Evolutionary conservation across 2,329 filamentous ascomycete genomes (phyloP).

Genomic region (Aspergillus neotritici): DNA sequence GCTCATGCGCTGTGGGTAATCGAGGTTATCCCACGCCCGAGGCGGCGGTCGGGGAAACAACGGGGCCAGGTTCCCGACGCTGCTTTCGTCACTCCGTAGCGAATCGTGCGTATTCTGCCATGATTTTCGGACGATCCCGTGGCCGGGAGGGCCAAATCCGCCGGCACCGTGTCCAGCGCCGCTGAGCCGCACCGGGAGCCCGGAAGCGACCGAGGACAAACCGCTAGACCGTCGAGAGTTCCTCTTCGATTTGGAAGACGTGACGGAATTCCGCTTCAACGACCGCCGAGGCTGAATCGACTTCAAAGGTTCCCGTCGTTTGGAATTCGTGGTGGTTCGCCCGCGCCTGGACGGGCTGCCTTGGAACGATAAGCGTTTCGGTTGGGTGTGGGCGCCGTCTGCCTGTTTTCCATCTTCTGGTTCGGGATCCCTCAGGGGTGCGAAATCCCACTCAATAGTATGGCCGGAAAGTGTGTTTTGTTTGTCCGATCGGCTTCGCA

Average conservation of each 20-base stretch:
- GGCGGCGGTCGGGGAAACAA: constrained; percentile 33
- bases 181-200: constrained; percentile 36
- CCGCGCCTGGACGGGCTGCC: constrained; percentile 26
- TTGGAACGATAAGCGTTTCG: constrained; percentile 25
- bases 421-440: constrained; percentile 18
- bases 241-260: constrained; percentile 32
- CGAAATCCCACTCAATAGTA: constrained; percentile 27
- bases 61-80: constrained; percentile 31
- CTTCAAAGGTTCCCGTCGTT: constrained; percentile 31
- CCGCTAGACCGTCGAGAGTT: constrained; percentile 36
- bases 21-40: constrained; percentile 21
- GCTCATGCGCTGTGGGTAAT: constrained; percentile 28
- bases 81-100: constrained; percentile 31
- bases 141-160: constrained; percentile 32
- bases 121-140: constrained; percentile 31
- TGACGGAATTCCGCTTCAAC: constrained; percentile 31
- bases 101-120: constrained; percentile 35
- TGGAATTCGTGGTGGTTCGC: constrained; percentile 25
- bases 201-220: constrained; percentile 32
- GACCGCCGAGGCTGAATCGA: constrained; percentile 31
- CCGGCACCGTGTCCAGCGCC: constrained; percentile 40
- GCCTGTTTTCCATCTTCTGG: constrained; percentile 18
- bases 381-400: constrained; percentile 17
- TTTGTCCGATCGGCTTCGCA: constrained; percentile 14
- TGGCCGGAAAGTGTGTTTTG: constrained; percentile 24